Evolutionary conservation across 2,329 filamentous ascomycete genomes (phyloP).

Genomic region (Aspergillus arachidicola): DNA sequence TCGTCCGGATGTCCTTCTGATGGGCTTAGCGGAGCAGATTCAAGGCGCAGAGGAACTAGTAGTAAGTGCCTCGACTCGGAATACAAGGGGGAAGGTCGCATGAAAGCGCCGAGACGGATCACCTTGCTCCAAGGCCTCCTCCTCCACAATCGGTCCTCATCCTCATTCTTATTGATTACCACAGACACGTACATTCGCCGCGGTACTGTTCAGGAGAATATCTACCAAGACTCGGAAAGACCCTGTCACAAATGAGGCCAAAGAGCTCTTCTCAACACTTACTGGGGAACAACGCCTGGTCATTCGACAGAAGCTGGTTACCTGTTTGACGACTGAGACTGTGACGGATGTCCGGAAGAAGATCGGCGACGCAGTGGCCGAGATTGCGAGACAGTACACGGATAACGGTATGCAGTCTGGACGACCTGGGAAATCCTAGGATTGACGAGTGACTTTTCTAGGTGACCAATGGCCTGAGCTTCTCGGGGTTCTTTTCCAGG

Average conservation of each 20-base stretch:
- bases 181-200: conserved; percentile 85
- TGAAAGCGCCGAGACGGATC: background rate
- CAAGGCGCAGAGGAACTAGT: conserved; percentile 72
- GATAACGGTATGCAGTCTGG: conserved; percentile 71
- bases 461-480: conserved; percentile 89
- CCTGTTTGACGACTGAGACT: conserved; percentile 72
- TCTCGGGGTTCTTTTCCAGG: conserved; percentile 79
- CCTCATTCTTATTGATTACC: conserved; percentile 9
- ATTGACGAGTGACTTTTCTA: conserved; percentile 41
- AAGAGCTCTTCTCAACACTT: conserved; percentile 85
- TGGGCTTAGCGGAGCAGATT: conserved; percentile 93
- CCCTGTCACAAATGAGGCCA: conserved; percentile 65
- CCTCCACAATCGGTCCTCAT: background rate
- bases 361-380: conserved; percentile 95
- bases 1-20: conserved; percentile 83
- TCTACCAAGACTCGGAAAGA: conserved; percentile 85
- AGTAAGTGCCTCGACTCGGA: conserved; percentile 53
- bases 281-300: conserved; percentile 71
- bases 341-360: conserved; percentile 83
- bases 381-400: conserved; percentile 91
- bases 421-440: background rate
- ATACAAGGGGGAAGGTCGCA: background rate
- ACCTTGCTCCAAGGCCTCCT: background rate
- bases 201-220: conserved; percentile 92
- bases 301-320: conserved; percentile 82